Conservation (phyloP, 1,284 basidiomycete genomes). For the Cryptococcus floricola region DNA sequence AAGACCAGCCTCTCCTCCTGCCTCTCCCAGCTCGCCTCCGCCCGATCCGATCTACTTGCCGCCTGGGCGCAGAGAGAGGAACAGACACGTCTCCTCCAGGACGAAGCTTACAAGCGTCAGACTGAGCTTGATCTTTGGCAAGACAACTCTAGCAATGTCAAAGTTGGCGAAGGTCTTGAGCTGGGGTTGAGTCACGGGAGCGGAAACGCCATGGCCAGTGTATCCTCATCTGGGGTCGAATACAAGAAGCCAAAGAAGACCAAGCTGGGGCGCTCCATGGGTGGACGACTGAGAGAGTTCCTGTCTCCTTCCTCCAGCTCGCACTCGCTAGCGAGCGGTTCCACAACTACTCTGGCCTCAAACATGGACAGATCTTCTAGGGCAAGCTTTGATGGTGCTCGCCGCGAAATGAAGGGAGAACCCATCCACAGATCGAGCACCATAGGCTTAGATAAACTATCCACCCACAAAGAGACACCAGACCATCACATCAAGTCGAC, state of each 20-base stretch:
- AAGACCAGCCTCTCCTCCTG: slow-evolving; percentile 29
- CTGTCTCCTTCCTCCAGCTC: slow-evolving; percentile 30
- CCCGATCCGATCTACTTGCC: slow-evolving; percentile 29
- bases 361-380: slow-evolving; percentile 3
- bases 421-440: not conserved
- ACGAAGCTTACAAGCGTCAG: slow-evolving; percentile 14
- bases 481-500: not conserved
- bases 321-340: slow-evolving; percentile 6
- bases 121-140: slow-evolving; percentile 10
- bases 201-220: slow-evolving; percentile 10
- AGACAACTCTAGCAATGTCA: not conserved
- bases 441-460: slow-evolving; percentile 1
- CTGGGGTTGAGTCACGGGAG: not conserved
- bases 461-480: slow-evolving; percentile 9
- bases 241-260: slow-evolving; percentile 33
- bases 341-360: slow-evolving; percentile 10
- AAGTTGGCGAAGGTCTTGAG: not conserved
- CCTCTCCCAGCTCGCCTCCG: slow-evolving; percentile 28
- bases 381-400: slow-evolving; percentile 9
- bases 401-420: not conserved
- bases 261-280: slow-evolving; percentile 36
- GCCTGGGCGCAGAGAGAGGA: slow-evolving; percentile 37
- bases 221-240: slow-evolving; percentile 21
- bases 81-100: slow-evolving; percentile 34
- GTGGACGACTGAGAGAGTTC: slow-evolving; percentile 37